Conservation (phyloP, 169 alveolate species). For the Cryptosporidium xiaoi region DNA sequence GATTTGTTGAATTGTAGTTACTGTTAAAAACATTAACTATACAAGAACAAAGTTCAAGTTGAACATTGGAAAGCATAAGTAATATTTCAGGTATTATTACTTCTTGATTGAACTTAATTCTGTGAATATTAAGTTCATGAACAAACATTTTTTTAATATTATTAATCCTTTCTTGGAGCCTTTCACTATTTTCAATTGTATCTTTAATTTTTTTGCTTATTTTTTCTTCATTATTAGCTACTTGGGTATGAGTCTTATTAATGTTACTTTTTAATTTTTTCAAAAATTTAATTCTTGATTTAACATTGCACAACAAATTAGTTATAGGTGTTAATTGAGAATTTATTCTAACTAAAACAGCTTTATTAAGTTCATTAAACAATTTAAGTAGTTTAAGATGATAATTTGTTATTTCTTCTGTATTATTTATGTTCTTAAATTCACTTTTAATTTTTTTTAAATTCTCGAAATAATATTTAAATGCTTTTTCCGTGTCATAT, state of each 20-base stretch:
- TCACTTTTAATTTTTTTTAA: not conserved
- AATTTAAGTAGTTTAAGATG: constrained; percentile 19
- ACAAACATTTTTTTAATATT: constrained; percentile 13
- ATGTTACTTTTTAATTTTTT: constrained; percentile 20
- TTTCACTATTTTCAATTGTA: constrained; percentile 2
- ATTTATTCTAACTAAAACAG: constrained; percentile 4
- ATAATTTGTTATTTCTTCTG: constrained; percentile 5
- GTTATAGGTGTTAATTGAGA: not conserved
- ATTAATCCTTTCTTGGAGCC: not conserved
- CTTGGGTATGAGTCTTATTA: not conserved
- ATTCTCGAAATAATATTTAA: not conserved
- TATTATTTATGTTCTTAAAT: not conserved
- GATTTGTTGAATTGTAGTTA: not conserved
- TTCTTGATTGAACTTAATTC: constrained; percentile 57
- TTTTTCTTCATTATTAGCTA: constrained; percentile 12
- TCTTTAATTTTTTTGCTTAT: constrained; percentile 14
- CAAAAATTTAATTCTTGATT: constrained; percentile 13
- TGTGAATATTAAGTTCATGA: constrained; percentile 21
- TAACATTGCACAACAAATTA: not conserved
- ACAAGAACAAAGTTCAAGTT: constrained; percentile 42
- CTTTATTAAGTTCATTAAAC: constrained; percentile 8
- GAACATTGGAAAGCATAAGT: constrained; percentile 52
- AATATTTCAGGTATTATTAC: constrained; percentile 44
- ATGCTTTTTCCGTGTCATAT: not conserved
- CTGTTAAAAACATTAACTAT: constrained; percentile 4